phyloP scores from a whole-genome alignment of 495 filamentous ascomycete species.

The Diplogelasinospora grovesii region DNA sequence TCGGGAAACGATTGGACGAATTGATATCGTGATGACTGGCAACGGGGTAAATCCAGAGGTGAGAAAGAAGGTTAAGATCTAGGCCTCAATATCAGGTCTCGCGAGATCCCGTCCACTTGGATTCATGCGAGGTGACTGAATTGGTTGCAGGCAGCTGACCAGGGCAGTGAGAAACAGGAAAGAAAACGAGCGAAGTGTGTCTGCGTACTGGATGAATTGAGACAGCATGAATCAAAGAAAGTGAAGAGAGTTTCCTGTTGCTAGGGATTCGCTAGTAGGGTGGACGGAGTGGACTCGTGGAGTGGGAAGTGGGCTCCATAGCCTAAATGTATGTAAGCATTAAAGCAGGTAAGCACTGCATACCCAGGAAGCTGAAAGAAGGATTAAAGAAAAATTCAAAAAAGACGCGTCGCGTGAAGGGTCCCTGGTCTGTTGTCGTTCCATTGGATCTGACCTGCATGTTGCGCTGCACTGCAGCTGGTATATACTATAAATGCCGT shows the following conservation, averaged over 20 bases:
- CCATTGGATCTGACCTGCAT: constrained; percentile 10
- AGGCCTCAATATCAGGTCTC: constrained; percentile 11
- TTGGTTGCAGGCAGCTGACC: too few species aligned
- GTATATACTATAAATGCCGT: constrained; percentile 14
- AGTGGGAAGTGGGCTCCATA: too few species aligned
- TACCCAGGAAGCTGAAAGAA: not conserved
- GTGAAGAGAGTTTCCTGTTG: not conserved
- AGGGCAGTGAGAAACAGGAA: not conserved
- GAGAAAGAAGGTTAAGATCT: constrained; percentile 12
- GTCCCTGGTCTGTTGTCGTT: constrained; percentile 16
- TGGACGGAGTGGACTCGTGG: constrained; percentile 14
- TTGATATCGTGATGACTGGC: constrained; percentile 2
- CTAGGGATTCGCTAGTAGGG: constrained; percentile 7
- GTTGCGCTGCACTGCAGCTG: too few species aligned
- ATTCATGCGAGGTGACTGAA: too few species aligned
- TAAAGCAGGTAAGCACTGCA: too few species aligned
- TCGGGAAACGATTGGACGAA: not conserved
- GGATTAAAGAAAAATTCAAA: too few species aligned
- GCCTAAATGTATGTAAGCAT: constrained; percentile 19
- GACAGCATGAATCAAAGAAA: constrained; percentile 1
- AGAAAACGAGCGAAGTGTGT: not conserved
- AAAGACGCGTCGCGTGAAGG: constrained; percentile 18
- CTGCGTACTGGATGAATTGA: not conserved
- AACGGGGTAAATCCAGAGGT: not conserved
- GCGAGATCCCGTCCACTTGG: too few species aligned